Percentiles rank a stretch among this genome's conserved stretches.
phyloP scores from a whole-genome alignment of 1,139 yeast genomes.

The Suhomyces anneliseae region DNA sequence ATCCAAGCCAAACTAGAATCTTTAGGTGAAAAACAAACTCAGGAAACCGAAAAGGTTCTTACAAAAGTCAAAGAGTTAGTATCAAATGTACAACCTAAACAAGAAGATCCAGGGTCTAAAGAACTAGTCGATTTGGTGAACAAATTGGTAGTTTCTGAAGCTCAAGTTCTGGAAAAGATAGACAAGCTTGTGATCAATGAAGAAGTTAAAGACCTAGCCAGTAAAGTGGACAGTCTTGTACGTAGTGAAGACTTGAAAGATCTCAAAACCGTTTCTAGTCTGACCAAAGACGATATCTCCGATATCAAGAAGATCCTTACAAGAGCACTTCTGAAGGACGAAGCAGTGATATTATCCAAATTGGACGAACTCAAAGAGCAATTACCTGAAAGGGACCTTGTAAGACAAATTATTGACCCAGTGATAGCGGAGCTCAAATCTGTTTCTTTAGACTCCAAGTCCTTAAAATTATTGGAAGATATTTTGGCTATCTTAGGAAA shows the following conservation, averaged over 20 bases:
- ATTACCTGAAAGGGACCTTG: conserved; percentile 19
- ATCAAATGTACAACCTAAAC: no score
- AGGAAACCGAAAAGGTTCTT: neutral
- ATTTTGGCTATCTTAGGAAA: conserved; percentile 15
- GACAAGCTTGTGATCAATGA: no score
- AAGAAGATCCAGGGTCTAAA: no score
- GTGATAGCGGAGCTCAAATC: conserved; percentile 27
- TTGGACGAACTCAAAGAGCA: conserved; percentile 5
- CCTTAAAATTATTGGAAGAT: conserved; percentile 20
- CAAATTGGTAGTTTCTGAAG: no score
- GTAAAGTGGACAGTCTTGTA: neutral
- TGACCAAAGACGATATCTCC: conserved; percentile 1
- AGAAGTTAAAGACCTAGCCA: no score
- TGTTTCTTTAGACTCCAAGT: conserved; percentile 23
- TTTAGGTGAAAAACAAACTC: neutral
- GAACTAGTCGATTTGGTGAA: no score
- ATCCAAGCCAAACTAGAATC: neutral
- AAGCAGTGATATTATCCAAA: conserved; percentile 3
- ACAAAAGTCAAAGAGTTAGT: neutral
- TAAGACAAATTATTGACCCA: conserved; percentile 25
- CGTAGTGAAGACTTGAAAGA: neutral
- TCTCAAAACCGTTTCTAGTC: no score
- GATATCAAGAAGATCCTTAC: conserved; percentile 5
- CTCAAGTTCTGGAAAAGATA: no score
- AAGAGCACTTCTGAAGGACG: conserved; percentile 5